phyloP scores from a whole-genome alignment of 495 filamentous ascomycete genomes.

The Penicillium robsamsonii region DNA sequence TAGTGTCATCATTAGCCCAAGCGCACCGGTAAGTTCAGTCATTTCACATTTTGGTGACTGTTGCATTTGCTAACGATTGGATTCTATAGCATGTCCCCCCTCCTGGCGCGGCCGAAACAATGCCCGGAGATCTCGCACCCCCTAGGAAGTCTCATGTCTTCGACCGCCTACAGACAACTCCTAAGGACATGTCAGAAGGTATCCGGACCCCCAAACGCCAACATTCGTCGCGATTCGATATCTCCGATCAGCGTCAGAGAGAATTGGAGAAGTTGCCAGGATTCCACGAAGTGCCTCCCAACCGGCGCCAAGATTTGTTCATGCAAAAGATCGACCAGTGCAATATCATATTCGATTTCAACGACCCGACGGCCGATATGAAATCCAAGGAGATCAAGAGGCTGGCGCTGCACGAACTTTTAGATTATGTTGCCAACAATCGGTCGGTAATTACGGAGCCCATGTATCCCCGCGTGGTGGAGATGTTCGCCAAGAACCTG shows the following conservation, averaged over 20 bases:
- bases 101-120: conserved; percentile 91
- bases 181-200: conserved; percentile 93
- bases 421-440: conserved; percentile 99
- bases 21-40: conserved; percentile 72
- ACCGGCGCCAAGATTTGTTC: conserved; percentile 93
- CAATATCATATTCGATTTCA: conserved; percentile 99
- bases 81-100: conserved; percentile 78
- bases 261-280: conserved; percentile 96
- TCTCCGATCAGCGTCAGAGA: conserved; percentile 84
- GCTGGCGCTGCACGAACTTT: conserved; percentile 89
- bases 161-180: conserved; percentile 86
- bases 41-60: neutral
- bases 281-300: conserved; percentile 98
- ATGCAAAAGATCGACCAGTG: conserved; percentile 99
- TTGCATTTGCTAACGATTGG: conserved; percentile 24
- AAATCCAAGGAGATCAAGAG: conserved; percentile 99
- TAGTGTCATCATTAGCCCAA: conserved; percentile 93
- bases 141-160: conserved; percentile 91
- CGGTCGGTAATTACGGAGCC: conserved; percentile 97
- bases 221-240: conserved; percentile 96
- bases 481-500: conserved; percentile 99
- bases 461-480: conserved; percentile 98
- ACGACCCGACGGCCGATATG: conserved; percentile 97
- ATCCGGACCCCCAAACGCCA: conserved; percentile 93
- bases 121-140: conserved; percentile 96